Evolutionary conservation across 441 rosid species (phyloP), one percentile per base, ranked within the genome.

Genomic region (Cnidoscolus chayamansa): DNA sequence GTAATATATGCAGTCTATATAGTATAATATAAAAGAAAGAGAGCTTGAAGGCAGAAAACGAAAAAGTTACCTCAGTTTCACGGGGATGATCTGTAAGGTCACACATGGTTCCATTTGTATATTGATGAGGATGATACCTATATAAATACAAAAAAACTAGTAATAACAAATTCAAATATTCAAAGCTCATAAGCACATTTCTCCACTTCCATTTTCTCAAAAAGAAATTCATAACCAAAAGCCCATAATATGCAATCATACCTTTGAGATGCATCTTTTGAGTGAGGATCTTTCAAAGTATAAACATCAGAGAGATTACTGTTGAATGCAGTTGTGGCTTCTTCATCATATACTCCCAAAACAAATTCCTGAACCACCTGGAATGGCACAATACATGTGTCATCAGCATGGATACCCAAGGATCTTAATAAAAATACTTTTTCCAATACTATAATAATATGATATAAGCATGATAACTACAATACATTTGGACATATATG

Each of bases 81-180:
- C 98, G 94, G 31, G 95, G 94, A 63, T 82, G 81, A 75, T 86
- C 85, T 57, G 97, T 90, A 76, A 94, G 99, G 81, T 94, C 98
- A 64, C 99, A 94, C 11, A 59, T 48, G 15, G 98, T 94, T 67
- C 99, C 99, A 64, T 90, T 92, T 55, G 87, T 90, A 71, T 80
- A 92, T 51, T 80, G 88, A 81, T 94, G 98, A 70, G 98, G 86
- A 72, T 90, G 97, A 82, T 94, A 92, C 87, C 99, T 94, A 70
- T 35, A 35, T 35, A 35, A 4, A 35, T 64, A 72, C 31, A 63
- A 75, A 67, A 65, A 74, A 70, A 32, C 37, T 2, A 62, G 17
- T 40, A 73, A 49, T 0, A 20, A 25, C 43, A 37, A 8, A 51
- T 31, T 7, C 13, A 10, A 32, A n/a, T 47, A 2, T 49, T 49